Conservation (phyloP, 352 stramenopile genomes). For the Phytopythium montanum region DNA sequence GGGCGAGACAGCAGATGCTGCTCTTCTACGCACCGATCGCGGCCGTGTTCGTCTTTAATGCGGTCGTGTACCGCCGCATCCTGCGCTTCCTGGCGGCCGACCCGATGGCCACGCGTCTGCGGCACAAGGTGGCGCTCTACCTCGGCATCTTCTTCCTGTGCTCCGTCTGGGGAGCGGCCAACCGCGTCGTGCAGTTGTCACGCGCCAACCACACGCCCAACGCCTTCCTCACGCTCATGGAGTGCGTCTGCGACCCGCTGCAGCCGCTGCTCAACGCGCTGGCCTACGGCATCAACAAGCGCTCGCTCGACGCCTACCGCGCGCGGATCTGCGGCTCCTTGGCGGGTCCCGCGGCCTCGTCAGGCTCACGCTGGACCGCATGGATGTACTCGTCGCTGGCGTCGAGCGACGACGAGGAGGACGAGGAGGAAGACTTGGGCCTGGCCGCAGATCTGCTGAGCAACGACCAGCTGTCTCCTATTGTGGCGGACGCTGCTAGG, state of each 20-base stretch:
- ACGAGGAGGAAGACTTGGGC: conserved; percentile 13
- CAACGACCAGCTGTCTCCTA: conserved; percentile 7
- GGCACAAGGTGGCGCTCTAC: conserved; percentile 58
- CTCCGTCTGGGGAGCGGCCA: conserved; percentile 67
- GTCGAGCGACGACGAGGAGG: conserved; percentile 59
- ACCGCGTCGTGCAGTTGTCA: conserved; percentile 62
- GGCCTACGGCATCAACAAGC: conserved; percentile 69
- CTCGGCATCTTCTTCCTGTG: conserved; percentile 69
- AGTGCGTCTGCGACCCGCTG: conserved; percentile 68
- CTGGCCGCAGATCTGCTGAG: conserved; percentile 20
- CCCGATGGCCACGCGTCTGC: conserved; percentile 57
- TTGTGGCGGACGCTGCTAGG: background rate
- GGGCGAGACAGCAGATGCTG: conserved; percentile 55
- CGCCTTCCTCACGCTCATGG: conserved; percentile 53
- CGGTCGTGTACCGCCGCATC: conserved; percentile 51
- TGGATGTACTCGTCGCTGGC: conserved; percentile 63
- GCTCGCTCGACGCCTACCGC: conserved; percentile 67
- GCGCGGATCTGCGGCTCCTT: conserved; percentile 49
- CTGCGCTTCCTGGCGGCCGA: conserved; percentile 58
- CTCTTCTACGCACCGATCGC: conserved; percentile 66
- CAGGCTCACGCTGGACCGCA: background rate
- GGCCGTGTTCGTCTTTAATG: conserved; percentile 70
- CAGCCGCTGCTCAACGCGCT: conserved; percentile 68
- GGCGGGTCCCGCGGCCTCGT: background rate
- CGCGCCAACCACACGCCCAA: conserved; percentile 40